phyloP scores from a whole-genome alignment of 768 basidiomycete species.

The Postia placenta region DNA sequence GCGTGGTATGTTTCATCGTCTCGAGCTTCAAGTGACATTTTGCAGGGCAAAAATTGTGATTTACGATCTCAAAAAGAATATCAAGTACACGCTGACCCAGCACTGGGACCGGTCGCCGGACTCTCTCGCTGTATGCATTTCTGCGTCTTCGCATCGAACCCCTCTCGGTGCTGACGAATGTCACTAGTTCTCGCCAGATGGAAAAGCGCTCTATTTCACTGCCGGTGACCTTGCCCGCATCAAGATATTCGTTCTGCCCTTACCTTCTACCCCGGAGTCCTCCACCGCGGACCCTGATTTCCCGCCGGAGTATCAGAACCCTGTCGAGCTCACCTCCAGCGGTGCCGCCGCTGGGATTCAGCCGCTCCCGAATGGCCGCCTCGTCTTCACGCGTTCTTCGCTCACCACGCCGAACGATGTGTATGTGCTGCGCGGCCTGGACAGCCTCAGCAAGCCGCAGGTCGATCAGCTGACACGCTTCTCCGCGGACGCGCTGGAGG shows the following conservation, averaged over 20 bases:
- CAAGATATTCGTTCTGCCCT: constrained; percentile 65
- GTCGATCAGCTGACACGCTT: constrained; percentile 61
- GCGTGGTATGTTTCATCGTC: not conserved
- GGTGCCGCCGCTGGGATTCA: constrained; percentile 60
- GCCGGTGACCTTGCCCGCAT: constrained; percentile 74
- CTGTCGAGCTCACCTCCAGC: constrained; percentile 51
- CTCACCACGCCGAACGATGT: constrained; percentile 78
- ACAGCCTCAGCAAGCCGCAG: constrained; percentile 35
- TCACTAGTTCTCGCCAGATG: constrained; percentile 67
- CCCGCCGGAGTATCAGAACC: constrained; percentile 38
- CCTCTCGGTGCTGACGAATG: not conserved
- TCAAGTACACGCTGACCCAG: constrained; percentile 70
- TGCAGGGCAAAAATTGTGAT: constrained; percentile 70
- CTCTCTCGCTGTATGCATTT: constrained; percentile 44
- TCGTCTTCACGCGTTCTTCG: constrained; percentile 71
- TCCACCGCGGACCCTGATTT: constrained; percentile 49
- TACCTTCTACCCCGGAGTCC: constrained; percentile 54
- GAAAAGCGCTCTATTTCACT: constrained; percentile 61
- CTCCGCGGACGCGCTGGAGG: constrained; percentile 46
- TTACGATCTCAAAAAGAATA: constrained; percentile 63
- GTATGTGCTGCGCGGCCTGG: constrained; percentile 52
- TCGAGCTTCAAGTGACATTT: not conserved
- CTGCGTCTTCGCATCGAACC: not conserved
- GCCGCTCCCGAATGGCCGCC: constrained; percentile 48
- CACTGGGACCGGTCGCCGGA: constrained; percentile 81